Evolutionary conservation across 352 stramenopile genomes (phyloP).

Genomic region (Phytophthora pisi): DNA sequence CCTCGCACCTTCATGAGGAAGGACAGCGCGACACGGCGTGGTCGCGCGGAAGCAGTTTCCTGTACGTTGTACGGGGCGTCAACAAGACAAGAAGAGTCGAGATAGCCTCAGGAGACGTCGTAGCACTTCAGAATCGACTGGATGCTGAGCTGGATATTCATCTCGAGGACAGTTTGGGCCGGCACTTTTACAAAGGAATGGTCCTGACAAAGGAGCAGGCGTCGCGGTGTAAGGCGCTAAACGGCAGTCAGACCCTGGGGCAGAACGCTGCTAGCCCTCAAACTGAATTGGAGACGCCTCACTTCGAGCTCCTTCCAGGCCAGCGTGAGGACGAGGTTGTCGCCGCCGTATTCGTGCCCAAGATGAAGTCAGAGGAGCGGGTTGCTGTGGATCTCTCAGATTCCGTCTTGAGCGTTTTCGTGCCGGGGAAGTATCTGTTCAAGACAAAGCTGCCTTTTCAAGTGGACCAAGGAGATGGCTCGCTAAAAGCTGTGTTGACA

Average conservation of each 20-base stretch:
- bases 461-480: conserved; percentile 28
- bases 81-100: conserved; percentile 39
- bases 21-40: conserved; percentile 63
- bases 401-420: conserved; percentile 51
- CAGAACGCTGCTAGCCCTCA: neutral
- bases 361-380: conserved; percentile 39
- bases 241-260: conserved; percentile 6
- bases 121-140: conserved; percentile 45
- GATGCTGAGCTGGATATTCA: conserved; percentile 58
- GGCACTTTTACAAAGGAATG: conserved; percentile 66
- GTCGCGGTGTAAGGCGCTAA: conserved; percentile 50
- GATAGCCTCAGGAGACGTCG: conserved; percentile 30
- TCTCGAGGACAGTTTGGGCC: conserved; percentile 56
- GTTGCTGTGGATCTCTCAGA: conserved; percentile 59
- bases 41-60: conserved; percentile 73
- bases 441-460: conserved; percentile 57
- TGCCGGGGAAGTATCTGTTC: conserved; percentile 61
- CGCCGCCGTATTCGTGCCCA: conserved; percentile 51
- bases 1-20: conserved; percentile 77
- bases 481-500: conserved; percentile 27
- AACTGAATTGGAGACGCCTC: conserved; percentile 37
- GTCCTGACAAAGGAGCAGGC: conserved; percentile 74
- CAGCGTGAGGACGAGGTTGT: conserved; percentile 40
- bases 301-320: conserved; percentile 46
- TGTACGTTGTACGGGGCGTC: conserved; percentile 60